phyloP scores from a whole-genome alignment of 371 early-diverging fungal species.

The Mortierella sp. region DNA sequence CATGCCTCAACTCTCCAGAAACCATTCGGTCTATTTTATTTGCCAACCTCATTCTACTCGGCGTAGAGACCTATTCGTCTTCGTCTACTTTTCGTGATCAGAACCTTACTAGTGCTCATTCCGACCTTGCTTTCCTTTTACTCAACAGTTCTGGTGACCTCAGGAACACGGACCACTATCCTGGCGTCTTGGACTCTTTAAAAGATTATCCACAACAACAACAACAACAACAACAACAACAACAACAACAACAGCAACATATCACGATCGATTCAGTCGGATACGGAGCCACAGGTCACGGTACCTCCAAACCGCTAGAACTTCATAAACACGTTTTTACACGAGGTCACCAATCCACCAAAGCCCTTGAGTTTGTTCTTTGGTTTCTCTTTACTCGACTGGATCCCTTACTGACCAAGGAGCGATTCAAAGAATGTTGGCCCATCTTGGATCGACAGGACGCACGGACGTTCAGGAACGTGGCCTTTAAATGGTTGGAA shows the following conservation, averaged over 20 bases:
- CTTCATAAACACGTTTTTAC: conserved; percentile 37
- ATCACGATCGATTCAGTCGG: conserved; percentile 11
- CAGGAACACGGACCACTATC: not conserved
- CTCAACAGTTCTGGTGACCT: not conserved
- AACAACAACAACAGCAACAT: not conserved
- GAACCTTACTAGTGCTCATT: not conserved
- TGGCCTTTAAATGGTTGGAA: conserved; percentile 56
- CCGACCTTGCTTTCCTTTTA: not conserved
- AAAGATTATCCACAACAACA: not conserved
- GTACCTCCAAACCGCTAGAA: conserved; percentile 21
- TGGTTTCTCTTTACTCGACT: conserved; percentile 47
- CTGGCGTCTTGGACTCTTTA: not conserved
- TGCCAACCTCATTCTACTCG: conserved; percentile 45
- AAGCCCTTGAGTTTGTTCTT: conserved; percentile 48
- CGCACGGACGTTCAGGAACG: conserved; percentile 48
- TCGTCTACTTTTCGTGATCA: conserved; percentile 12
- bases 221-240: conserved; percentile 9
- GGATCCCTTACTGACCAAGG: conserved; percentile 19
- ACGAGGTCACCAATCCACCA: conserved; percentile 46
- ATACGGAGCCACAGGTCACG: conserved; percentile 1
- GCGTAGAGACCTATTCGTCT: conserved; percentile 36
- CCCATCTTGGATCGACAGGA: conserved; percentile 46
- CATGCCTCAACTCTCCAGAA: conserved; percentile 24
- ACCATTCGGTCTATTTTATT: conserved; percentile 44
- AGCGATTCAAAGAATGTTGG: conserved; percentile 53